Evolutionary conservation across 2,329 filamentous ascomycete species (phyloP), one percentile per base, ranked within the genome.

Genomic region (Scedosporium dehoogii): DNA sequence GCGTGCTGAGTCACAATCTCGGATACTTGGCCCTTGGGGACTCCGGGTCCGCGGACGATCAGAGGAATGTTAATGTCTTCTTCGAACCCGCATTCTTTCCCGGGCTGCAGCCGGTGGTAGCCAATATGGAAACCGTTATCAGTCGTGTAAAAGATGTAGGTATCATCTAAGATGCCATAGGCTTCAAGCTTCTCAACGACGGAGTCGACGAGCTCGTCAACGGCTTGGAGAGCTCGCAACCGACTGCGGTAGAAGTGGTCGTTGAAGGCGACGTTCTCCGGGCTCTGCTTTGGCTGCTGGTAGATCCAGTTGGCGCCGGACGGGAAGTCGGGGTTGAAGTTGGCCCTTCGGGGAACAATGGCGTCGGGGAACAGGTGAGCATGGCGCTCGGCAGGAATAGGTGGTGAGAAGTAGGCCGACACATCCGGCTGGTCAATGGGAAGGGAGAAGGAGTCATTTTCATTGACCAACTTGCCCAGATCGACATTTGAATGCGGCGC

Each of bases 311-410:
- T 75, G 3, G 74, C 79, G 2, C 75, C 76, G 2, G 73, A 73
- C 0, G 75, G 65, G n/a, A 65, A 64, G 10, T 68, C 67, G 0
- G 86, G 85, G 68, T 91, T 90, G 74, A 90, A 90, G 67, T 86
- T 83, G 0, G 77, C 73, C 0, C 79, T 85, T n/a, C 87, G 75
- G 0, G 88, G 87, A 0, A 90, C 80, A 33, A 77, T 80, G 3
- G 76, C 80, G 63, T 82, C 78, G 6, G 76, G 66, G 68, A 90
- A 90, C 0, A 89, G 75, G 66, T 85, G 72, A 29, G 78, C 75
- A 67, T 90, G 86, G 21, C 86, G 76, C 59, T 81, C 74, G 0
- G 85, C 80, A 0, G 70, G 65, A 18, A 61, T 66, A 16, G 71
- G 70, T 25, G 67, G 77, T 0, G 76, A 69, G 42, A 77, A 73